Conservation (phyloP, 805 yeast species). For the Jamesozyma gamospora region DNA sequence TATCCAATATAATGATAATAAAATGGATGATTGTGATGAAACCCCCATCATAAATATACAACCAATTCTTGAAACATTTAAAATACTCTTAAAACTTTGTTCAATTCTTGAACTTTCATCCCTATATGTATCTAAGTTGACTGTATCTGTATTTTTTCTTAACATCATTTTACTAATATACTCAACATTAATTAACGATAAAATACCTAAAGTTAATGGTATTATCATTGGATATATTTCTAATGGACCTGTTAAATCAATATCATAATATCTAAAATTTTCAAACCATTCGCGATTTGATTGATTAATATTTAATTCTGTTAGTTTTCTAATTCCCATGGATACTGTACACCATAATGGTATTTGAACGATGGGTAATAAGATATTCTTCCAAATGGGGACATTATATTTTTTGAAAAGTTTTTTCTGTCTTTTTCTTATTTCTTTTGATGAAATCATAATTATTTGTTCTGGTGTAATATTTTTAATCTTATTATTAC, state of each 20-base stretch:
- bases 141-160: constrained; percentile 6
- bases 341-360: constrained; percentile 83
- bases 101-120: constrained; percentile 17
- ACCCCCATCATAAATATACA: constrained; percentile 75
- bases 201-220: constrained; percentile 62
- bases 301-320: constrained; percentile 42
- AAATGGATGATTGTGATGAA: constrained; percentile 77
- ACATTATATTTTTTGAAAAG: constrained; percentile 60
- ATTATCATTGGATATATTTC: constrained; percentile 57
- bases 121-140: constrained; percentile 16
- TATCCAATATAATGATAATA: constrained; percentile 81
- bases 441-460: constrained; percentile 66
- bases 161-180: constrained; percentile 60
- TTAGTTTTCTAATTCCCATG: constrained; percentile 59
- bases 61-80: constrained; percentile 64
- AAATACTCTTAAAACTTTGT: constrained; percentile 35
- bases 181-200: constrained; percentile 70
- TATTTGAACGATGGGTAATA: constrained; percentile 71
- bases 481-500: constrained; percentile 15
- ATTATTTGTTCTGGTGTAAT: constrained; percentile 71
- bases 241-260: constrained; percentile 49
- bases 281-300: constrained; percentile 19
- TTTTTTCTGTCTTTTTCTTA: constrained; percentile 58
- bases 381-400: constrained; percentile 69
- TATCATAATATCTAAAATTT: constrained; percentile 34